Base-by-base conservation (phyloP, 306 rosid genomes). In the Datisca glomerata region DNA sequence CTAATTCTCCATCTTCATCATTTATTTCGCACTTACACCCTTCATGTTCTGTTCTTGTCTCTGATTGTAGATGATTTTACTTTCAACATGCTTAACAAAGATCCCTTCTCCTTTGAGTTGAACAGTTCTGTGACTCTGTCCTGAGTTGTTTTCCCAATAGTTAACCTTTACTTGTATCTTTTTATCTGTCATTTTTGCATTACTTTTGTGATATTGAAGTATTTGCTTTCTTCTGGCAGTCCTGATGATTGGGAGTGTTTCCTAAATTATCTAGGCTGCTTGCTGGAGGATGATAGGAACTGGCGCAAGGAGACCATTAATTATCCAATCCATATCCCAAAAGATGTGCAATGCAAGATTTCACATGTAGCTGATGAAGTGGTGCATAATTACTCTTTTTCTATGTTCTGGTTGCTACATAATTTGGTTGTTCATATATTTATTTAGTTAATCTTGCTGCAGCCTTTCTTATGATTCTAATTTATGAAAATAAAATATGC, bases 231-330 rank as follows among this genome's bases (percentile, higher is more conserved):
- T 41, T 67, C 24, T 75, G 79, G 76, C 94, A 91, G 99, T 68
- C 93, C 94, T 61, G 96, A 91, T 67, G 99, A 91, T 59, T 91
- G 99, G 99, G 78, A 80, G 65, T 63, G 80, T 67, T 80, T 85
- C 74, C 80, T 80, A 71, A 80, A 91, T 64, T 91, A 91, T 67
- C 77, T 91, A 49, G 85, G 74, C 67, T 85, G 96, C 67, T 74
- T 91, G 78, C 69, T 91, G 64, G 96, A 91, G 75, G 96, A 91
- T 62, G 85, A 66, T 55, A 77, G 76, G 65, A 66, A 56, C 66
- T 91, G 96, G 96, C 55, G 56, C 43, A 54, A 61, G 43, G 68
- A 45, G 59, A 60, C 66, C 28, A 41, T 35, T 56, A 49, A 56
- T 43, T 76, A 85, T 60, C 73, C 78, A 57, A 67, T 78, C 51